Conservation (phyloP, 805 yeast species). For the Saccharomycopsis microspora region DNA sequence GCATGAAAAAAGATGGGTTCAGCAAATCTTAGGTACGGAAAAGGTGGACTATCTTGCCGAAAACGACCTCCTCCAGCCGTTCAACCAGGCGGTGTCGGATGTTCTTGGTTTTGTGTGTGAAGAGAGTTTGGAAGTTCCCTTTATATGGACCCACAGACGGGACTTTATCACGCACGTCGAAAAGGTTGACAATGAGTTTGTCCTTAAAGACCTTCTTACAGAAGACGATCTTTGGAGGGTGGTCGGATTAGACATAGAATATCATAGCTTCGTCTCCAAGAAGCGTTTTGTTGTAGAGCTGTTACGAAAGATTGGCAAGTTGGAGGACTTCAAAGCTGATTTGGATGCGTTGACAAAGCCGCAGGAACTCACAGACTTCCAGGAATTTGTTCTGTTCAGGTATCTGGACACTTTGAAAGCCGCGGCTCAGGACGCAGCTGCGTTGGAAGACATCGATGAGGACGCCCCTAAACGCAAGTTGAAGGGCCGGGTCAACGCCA, state of each 20-base stretch:
- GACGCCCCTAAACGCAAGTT: slow-evolving; percentile 17
- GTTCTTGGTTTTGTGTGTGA: slow-evolving; percentile 61
- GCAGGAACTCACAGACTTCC: slow-evolving; percentile 77
- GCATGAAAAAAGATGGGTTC: slow-evolving; percentile 72
- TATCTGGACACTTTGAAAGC: slow-evolving; percentile 29
- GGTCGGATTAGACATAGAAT: slow-evolving; percentile 76
- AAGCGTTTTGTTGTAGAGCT: slow-evolving; percentile 49
- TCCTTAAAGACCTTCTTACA: slow-evolving; percentile 35
- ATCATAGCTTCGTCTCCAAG: slow-evolving; percentile 73
- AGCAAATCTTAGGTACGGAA: slow-evolving; percentile 48
- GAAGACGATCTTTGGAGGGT: slow-evolving; percentile 93
- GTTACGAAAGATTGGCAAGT: slow-evolving; percentile 38
- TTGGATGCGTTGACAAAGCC: slow-evolving; percentile 47
- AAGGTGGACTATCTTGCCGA: slow-evolving; percentile 33
- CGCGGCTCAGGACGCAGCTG: slow-evolving; percentile 25
- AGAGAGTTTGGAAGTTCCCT: slow-evolving; percentile 84
- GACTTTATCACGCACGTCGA: slow-evolving; percentile 64
- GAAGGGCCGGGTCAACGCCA: slow-evolving; percentile 41
- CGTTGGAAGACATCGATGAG: slow-evolving; percentile 21
- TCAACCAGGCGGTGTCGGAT: slow-evolving; percentile 58
- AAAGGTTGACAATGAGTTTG: slow-evolving; percentile 30
- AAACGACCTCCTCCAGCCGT: slow-evolving; percentile 31
- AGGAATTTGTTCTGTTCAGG: slow-evolving; percentile 58
- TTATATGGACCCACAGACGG: slow-evolving; percentile 90
- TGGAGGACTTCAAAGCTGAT: slow-evolving; percentile 48